phyloP scores from a whole-genome alignment of 2,329 filamentous ascomycete genomes.

The Microdochium nivale region DNA sequence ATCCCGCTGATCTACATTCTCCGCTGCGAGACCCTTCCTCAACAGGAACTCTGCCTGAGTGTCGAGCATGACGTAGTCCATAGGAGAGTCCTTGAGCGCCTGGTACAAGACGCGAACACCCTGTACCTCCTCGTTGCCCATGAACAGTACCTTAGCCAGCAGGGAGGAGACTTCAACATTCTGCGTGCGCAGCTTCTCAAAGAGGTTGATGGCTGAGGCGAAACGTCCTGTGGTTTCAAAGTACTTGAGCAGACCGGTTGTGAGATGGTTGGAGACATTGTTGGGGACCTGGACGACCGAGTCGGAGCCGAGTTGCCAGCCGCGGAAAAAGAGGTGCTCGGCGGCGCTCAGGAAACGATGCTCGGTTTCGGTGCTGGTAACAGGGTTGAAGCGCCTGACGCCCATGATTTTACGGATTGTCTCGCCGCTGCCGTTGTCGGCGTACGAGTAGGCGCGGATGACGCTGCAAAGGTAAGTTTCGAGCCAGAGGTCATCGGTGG shows the following conservation, averaged over 20 bases:
- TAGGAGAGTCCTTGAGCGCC: conserved; percentile 80
- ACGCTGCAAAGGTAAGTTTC: conserved; percentile 97
- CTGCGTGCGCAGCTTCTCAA: conserved; percentile 85
- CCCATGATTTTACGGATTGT: conserved; percentile 95
- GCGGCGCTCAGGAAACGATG: conserved; percentile 92
- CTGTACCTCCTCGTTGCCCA: conserved; percentile 95
- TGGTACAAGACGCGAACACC: conserved; percentile 83
- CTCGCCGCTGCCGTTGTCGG: conserved; percentile 89
- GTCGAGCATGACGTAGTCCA: conserved; percentile 96
- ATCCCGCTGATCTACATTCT: conserved; percentile 45
- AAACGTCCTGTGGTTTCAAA: conserved; percentile 93
- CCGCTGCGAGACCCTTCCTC: conserved; percentile 61
- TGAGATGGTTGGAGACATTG: conserved; percentile 90
- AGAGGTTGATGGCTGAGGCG: conserved; percentile 91
- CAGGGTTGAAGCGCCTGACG: conserved; percentile 93
- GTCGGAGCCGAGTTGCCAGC: conserved; percentile 93
- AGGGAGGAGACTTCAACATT: conserved; percentile 93
- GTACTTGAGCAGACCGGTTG: conserved; percentile 87
- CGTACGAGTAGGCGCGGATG: conserved; percentile 89
- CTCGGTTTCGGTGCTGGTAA: conserved; percentile 96
- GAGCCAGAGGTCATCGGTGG: conserved; percentile 90
- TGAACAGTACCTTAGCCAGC: conserved; percentile 81
- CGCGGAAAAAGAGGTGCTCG: conserved; percentile 89
- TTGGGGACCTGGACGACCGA: conserved; percentile 97
- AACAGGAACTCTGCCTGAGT: conserved; percentile 89